Evolutionary conservation across 2,329 filamentous ascomycete genomes (phyloP), one percentile per base, ranked within the genome.

Genomic region (Neonectria hederae): DNA sequence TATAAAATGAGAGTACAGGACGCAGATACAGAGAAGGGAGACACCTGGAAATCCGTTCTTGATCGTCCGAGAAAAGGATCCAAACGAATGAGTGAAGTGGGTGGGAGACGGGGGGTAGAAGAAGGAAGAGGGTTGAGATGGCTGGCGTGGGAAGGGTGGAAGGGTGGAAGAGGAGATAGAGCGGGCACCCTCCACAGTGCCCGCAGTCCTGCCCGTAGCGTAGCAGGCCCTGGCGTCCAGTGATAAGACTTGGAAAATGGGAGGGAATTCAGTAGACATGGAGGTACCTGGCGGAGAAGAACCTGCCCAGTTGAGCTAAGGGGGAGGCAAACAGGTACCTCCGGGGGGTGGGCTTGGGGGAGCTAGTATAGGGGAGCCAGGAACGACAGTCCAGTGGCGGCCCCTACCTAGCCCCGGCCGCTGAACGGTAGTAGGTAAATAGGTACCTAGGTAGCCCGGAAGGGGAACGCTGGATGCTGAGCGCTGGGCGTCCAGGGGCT

Each of bases 101-200:
- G 72, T 62, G 70, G 66, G 68, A 62, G 72, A 72, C 69, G 64
- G 63, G 67, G 69, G 70, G 67, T 69, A 69, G 66, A 70, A 73
- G 59, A 70, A 72, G 64, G 68, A 65, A 54, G 61, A 59, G 54
- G 69, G 57, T 59, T 61, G 66, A 66, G 62, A 61, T 48, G 46
- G 51, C 48, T 48, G 45, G 51, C 32, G 30, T 19, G 9, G n/a
- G n/a, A 38, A 21, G 52, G 42, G 22, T 17, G 43, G 28, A 32
- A 42, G 21, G 26, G 32, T 10, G 43, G 28, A 32, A 40, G 19
- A 46, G 26, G 24, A 54, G 35, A 46, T 14, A 13, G 54, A 49
- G 35, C 35, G 28, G 28, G 28, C 28, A 9, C 28, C 35, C 14
- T 38, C 30, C 30, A 32, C 35, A 38, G 35, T 38, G 35, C 14